Conservation (phyloP, 768 basidiomycete genomes). For the Kondoa malvinella region DNA sequence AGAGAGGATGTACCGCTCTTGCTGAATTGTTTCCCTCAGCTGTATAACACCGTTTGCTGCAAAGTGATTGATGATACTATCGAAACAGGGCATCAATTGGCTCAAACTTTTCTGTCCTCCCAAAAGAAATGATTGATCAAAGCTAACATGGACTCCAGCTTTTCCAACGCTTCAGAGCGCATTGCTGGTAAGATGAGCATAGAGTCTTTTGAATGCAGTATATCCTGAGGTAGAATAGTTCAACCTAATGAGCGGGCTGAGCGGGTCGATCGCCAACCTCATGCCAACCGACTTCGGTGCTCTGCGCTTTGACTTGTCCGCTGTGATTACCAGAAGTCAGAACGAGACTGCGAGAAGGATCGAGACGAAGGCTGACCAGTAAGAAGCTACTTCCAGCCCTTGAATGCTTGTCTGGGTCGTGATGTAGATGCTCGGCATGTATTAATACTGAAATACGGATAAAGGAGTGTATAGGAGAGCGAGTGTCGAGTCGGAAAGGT, state of each 20-base stretch:
- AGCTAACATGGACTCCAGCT: not conserved
- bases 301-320: not conserved
- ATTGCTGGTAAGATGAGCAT: not conserved
- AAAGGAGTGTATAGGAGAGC: not conserved
- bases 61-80: not conserved
- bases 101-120: too few species aligned
- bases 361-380: too few species aligned
- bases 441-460: too few species aligned
- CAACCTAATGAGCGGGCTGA: not conserved
- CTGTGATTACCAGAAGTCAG: too few species aligned
- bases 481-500: not conserved
- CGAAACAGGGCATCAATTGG: too few species aligned
- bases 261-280: not conserved
- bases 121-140: too few species aligned
- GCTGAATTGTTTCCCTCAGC: not conserved
- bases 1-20: not conserved
- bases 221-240: not conserved
- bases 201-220: not conserved
- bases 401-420: not conserved
- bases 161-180: not conserved
- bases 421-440: not conserved
- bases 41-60: not conserved
- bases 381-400: not conserved
- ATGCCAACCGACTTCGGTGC: not conserved
- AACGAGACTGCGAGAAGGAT: too few species aligned